A percentile compares a stretch with the other conserved stretches of the same genome.
These are phyloP conservation scores for Flaveria floridana DNA, from an alignment of 140 eudicot genomes.

Conservation along the genomic window DNA sequence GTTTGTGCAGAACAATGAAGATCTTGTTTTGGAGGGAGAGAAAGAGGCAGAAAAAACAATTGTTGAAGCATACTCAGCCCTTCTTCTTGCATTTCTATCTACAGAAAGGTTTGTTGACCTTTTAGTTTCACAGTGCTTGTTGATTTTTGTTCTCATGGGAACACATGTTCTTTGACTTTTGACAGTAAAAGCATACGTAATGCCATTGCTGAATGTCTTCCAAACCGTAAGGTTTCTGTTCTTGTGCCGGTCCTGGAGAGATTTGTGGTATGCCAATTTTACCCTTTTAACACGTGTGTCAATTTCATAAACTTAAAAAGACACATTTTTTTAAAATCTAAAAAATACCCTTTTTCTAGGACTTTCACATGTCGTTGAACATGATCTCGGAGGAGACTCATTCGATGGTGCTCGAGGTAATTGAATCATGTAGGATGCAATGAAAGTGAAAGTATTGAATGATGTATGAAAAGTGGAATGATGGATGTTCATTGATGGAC, in stretches of 20 bases:
- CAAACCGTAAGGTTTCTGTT: slow-evolving; percentile 55
- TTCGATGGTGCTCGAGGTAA: slow-evolving; percentile 71
- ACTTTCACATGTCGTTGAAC: slow-evolving; percentile 80
- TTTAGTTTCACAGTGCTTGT: background rate
- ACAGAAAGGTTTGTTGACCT: slow-evolving; percentile 71
- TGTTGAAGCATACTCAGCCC: slow-evolving; percentile 94
- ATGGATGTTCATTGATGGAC: slow-evolving; percentile 19
- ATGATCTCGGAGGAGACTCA: slow-evolving; percentile 96
- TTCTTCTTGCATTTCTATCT: slow-evolving; percentile 91
- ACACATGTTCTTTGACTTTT: slow-evolving; percentile 27
- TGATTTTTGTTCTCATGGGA: slow-evolving; percentile 15
- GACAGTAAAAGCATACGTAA: slow-evolving; percentile 73
- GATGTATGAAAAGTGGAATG: slow-evolving; percentile 3
- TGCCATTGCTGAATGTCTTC: slow-evolving; percentile 81
- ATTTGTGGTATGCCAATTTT: slow-evolving; percentile 72
- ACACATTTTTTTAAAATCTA: background rate
- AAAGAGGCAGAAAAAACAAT: slow-evolving; percentile 98
- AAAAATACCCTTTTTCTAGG: slow-evolving; percentile 44
- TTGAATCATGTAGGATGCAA: slow-evolving; percentile 75
- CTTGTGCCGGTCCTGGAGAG: slow-evolving; percentile 96
- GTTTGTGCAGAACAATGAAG: slow-evolving; percentile 68
- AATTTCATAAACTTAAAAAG: background rate
- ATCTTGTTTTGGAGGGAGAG: slow-evolving; percentile 71
- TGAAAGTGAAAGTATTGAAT: slow-evolving; percentile 37
- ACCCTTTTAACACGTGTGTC: slow-evolving; percentile 5